phyloP scores from a whole-genome alignment of 106 monocot species.

The Dactylorhiza incarnata region DNA sequence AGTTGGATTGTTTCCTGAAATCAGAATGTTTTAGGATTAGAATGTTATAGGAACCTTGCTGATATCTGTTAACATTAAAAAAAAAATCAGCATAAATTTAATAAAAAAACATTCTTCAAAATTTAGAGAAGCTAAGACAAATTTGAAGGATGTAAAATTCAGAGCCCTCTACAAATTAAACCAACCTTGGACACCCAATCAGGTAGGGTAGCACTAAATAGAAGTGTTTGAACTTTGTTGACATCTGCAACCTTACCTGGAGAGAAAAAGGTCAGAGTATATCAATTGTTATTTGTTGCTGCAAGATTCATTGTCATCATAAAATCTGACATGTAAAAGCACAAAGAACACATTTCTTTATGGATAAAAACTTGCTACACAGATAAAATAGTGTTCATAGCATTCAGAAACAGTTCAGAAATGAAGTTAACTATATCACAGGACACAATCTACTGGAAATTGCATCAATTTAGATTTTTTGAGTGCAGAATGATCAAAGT shows the following conservation, averaged over 20 bases:
- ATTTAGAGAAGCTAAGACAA: background rate
- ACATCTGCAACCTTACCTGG: conserved; percentile 83
- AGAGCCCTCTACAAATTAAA: background rate
- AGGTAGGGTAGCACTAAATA: conserved; percentile 94
- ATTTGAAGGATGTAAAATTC: background rate
- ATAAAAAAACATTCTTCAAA: background rate
- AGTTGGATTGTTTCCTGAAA: no score
- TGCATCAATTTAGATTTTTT: no score
- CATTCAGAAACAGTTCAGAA: background rate
- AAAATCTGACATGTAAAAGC: background rate
- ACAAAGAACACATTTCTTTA: background rate
- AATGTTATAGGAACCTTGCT: conserved; percentile 53
- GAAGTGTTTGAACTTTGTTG: conserved; percentile 91
- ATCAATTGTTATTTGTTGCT: background rate
- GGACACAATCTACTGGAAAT: no score
- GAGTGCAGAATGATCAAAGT: no score
- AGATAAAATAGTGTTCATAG: background rate
- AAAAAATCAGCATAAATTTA: background rate
- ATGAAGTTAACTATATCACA: no score
- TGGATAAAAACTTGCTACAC: background rate
- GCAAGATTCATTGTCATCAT: background rate
- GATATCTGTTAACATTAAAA: conserved; percentile 52
- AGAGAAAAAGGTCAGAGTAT: background rate
- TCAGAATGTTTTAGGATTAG: no score
- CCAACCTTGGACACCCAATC: conserved; percentile 92